A percentile compares a stretch with the other conserved stretches of the same genome.
phyloP scores from a whole-genome alignment of 306 rosid genomes.

The cucumber (Cucumis sativus) region DNA sequence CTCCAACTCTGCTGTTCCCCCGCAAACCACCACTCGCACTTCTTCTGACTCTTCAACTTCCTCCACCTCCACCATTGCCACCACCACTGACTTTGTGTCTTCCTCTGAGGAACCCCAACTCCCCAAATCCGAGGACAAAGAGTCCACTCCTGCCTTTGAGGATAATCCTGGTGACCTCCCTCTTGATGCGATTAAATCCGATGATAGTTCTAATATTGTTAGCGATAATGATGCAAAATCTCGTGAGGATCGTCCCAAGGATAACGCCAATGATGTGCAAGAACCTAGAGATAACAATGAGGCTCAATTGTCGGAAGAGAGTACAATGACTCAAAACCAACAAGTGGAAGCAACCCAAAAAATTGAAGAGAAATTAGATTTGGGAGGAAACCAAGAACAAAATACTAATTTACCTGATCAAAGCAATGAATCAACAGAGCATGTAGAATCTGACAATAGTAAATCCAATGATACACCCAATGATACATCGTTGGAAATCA shows the following conservation, averaged over 20 bases:
- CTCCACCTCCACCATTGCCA: not conserved
- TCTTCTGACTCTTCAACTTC: constrained; percentile 6
- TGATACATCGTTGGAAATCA: constrained; percentile 12
- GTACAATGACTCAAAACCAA: constrained; percentile 15
- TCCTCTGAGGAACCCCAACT: constrained; percentile 3
- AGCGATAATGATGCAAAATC: constrained; percentile 5
- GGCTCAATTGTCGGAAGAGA: constrained; percentile 14
- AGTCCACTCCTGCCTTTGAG: constrained; percentile 23
- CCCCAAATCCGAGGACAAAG: not conserved
- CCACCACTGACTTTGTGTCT: constrained; percentile 3
- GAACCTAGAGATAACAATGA: constrained; percentile 18
- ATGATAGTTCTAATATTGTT: constrained; percentile 12
- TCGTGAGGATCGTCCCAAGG: constrained; percentile 12
- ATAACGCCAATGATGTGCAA: not conserved
- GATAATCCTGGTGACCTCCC: constrained; percentile 75
- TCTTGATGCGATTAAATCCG: constrained; percentile 52
- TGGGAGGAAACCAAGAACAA: not conserved
- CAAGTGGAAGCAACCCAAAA: not conserved
- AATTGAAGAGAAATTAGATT: not conserved
- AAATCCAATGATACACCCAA: constrained; percentile 12
- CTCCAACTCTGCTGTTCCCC: constrained; percentile 23
- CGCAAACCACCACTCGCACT: constrained; percentile 19
- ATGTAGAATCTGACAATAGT: constrained; percentile 4
- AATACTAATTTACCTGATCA: not conserved
- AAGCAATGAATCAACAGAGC: not conserved